Percentiles rank a stretch among this genome's conserved stretches.
phyloP scores from a whole-genome alignment of 2,329 filamentous ascomycete genomes.

The Berkeleyomyces basicola region DNA sequence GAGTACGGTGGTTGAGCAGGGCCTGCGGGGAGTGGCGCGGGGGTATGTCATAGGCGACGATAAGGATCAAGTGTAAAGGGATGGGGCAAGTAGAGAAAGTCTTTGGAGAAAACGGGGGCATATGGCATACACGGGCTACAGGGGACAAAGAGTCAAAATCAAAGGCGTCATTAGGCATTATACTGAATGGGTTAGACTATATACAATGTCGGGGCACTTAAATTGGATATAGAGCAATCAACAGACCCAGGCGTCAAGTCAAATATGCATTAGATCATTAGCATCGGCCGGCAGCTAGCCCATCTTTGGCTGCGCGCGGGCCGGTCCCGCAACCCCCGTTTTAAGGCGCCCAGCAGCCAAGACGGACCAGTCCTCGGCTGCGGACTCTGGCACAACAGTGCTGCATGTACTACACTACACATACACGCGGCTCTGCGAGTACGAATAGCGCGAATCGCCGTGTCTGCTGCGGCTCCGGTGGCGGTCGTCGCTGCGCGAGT shows the following conservation, averaged over 20 bases:
- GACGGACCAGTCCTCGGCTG: background rate
- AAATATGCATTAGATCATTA: background rate
- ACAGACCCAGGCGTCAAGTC: background rate
- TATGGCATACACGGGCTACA: background rate
- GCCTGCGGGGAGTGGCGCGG: constrained; percentile 70
- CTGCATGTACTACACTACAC: constrained; percentile 21
- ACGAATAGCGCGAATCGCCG: constrained; percentile 23
- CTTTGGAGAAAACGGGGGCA: background rate
- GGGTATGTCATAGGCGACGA: constrained; percentile 64
- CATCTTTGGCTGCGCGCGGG: background rate
- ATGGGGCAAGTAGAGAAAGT: background rate
- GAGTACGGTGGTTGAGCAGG: constrained; percentile 65
- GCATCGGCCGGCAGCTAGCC: background rate
- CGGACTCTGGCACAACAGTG: background rate
- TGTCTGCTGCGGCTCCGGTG: constrained; percentile 28
- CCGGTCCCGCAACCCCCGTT: background rate
- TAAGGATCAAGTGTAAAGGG: constrained; percentile 30
- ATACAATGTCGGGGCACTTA: background rate
- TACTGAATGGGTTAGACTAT: background rate
- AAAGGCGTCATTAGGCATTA: background rate
- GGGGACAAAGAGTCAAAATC: background rate
- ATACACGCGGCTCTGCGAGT: constrained; percentile 36
- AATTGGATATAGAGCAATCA: background rate
- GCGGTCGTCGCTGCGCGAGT: constrained; percentile 21
- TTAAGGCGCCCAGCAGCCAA: background rate